Percentiles rank a stretch among this genome's conserved stretches.
These are phyloP conservation scores for Globisporangium uncinulatum DNA, from an alignment of 352 stramenopile species.

Conservation along the genomic window DNA sequence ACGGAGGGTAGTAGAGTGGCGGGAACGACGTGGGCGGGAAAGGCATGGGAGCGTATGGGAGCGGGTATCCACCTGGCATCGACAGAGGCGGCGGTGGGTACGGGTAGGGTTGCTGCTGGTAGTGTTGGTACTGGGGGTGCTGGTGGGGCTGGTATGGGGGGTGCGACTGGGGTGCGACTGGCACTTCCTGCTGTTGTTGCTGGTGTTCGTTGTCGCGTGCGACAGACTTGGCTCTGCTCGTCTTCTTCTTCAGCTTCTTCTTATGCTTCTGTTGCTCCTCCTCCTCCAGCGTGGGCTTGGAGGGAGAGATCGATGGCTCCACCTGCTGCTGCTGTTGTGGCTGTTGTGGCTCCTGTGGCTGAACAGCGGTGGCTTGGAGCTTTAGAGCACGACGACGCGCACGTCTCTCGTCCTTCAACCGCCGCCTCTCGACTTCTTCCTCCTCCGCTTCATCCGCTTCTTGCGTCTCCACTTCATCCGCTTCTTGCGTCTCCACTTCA, in stretches of 20 bases:
- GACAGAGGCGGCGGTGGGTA: too few species aligned
- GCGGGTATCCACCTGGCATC: slow-evolving; percentile 1
- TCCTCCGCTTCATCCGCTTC: not conserved
- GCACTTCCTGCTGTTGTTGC: not conserved
- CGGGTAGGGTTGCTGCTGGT: not conserved
- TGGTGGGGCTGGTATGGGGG: too few species aligned
- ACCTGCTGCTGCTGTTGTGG: slow-evolving; percentile 17
- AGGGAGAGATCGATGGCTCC: slow-evolving; percentile 17
- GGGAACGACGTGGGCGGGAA: slow-evolving; percentile 17
- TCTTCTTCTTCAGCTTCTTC: slow-evolving; percentile 15
- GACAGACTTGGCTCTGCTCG: slow-evolving; percentile 7
- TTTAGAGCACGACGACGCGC: not conserved
- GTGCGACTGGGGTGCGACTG: not conserved
- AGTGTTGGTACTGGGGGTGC: too few species aligned
- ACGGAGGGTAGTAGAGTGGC: slow-evolving; percentile 11
- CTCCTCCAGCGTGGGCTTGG: slow-evolving; percentile 26
- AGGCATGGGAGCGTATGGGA: slow-evolving; percentile 32
- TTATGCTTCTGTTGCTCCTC: slow-evolving; percentile 12
- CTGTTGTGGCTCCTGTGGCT: not conserved
- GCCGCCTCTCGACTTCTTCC: not conserved
- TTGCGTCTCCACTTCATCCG: not conserved
- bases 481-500: not conserved
- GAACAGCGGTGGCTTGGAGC: not conserved
- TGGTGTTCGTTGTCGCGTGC: not conserved
- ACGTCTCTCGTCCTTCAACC: slow-evolving; percentile 1